phyloP scores from a whole-genome alignment of 75 land plant species.

The Sequoiadendron giganteum region DNA sequence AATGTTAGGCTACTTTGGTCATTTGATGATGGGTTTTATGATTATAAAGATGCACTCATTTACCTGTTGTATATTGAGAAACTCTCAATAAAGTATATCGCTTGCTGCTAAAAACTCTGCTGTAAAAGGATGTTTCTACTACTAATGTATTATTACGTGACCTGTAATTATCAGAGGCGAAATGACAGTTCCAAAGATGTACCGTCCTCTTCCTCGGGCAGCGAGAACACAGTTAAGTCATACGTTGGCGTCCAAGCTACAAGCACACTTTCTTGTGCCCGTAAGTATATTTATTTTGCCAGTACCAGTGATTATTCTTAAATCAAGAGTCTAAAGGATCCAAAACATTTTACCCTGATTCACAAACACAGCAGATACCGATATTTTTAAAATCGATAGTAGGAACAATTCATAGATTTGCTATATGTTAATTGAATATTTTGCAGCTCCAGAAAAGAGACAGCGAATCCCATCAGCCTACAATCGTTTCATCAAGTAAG shows the following conservation, averaged over 20 bases:
- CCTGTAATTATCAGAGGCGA: not conserved
- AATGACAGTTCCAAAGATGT: not conserved
- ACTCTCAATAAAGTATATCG: no score
- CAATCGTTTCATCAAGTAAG: conserved; percentile 60
- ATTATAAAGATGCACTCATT: not conserved
- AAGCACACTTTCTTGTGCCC: not conserved
- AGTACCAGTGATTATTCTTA: not conserved
- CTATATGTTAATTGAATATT: no score
- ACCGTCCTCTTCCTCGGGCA: conserved; percentile 1
- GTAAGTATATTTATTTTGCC: not conserved
- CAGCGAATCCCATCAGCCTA: conserved; percentile 71
- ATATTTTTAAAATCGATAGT: not conserved
- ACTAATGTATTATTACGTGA: not conserved
- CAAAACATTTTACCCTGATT: no score
- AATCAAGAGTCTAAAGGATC: not conserved
- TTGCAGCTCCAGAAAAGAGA: conserved; percentile 66
- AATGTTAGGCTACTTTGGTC: not conserved
- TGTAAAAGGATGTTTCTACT: not conserved
- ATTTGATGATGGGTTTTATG: not conserved
- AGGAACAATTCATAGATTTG: no score
- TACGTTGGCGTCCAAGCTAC: not conserved
- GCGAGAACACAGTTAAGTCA: not conserved
- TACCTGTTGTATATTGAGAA: not conserved
- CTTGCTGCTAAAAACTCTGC: not conserved
- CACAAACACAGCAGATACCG: no score